A percentile compares a stretch with the other conserved stretches of the same genome.
phyloP scores from a whole-genome alignment of 2,329 filamentous ascomycete genomes.

The Scytalidium lignicola region DNA sequence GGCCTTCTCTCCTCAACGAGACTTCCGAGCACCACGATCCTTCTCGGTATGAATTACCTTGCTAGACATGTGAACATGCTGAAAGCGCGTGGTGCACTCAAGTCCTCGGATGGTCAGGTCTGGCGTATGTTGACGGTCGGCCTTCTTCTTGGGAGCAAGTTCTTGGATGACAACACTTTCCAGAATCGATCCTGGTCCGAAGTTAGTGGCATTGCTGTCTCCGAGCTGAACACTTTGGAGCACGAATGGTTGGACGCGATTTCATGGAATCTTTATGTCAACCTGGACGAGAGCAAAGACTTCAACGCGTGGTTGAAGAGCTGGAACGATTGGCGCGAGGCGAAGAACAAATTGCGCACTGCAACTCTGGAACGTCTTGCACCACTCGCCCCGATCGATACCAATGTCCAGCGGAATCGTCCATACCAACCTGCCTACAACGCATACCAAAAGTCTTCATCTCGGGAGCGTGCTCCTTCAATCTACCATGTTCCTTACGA shows the following conservation, averaged over 20 bases:
- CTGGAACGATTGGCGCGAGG: conserved; percentile 58
- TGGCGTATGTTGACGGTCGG: conserved; percentile 66
- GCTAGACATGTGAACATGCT: conserved; percentile 58
- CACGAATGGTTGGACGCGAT: conserved; percentile 64
- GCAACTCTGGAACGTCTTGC: conserved; percentile 33
- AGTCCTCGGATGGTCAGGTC: conserved; percentile 49
- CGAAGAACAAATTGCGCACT: conserved; percentile 33
- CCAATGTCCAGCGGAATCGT: conserved; percentile 48
- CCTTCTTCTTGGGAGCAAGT: conserved; percentile 69
- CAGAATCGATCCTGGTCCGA: conserved; percentile 75
- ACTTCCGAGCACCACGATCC: conserved; percentile 66
- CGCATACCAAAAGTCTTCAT: conserved; percentile 42
- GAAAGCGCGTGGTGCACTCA: conserved; percentile 33
- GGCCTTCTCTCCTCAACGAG: conserved; percentile 68
- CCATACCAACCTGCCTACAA: conserved; percentile 33
- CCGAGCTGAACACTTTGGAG: conserved; percentile 63
- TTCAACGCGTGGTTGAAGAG: conserved; percentile 60
- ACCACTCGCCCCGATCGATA: conserved; percentile 48
- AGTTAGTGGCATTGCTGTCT: conserved; percentile 65
- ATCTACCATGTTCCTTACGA: conserved; percentile 25
- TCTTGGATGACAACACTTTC: conserved; percentile 74
- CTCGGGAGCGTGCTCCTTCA: conserved; percentile 24
- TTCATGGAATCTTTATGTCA: conserved; percentile 64
- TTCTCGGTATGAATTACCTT: conserved; percentile 66
- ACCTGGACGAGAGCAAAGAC: conserved; percentile 56